A percentile compares a stretch with the other conserved stretches of the same genome.
phyloP scores from a whole-genome alignment of 2,329 filamentous ascomycete genomes.

The Pseudocercospora eumusae region DNA sequence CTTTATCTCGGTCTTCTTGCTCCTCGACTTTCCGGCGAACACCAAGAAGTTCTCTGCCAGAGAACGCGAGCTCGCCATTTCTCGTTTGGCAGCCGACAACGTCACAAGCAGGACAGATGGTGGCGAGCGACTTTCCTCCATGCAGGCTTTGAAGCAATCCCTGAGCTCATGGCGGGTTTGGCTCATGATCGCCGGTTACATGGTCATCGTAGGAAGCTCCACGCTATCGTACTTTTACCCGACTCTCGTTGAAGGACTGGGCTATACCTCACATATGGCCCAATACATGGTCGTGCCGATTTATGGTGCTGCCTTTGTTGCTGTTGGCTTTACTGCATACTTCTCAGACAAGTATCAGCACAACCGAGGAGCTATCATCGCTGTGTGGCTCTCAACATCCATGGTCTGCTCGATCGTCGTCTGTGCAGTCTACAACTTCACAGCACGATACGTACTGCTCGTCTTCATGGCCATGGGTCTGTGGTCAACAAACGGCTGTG shows the following conservation, averaged over 20 bases:
- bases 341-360: constrained; percentile 51
- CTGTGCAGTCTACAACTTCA: constrained; percentile 53
- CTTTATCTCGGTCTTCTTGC: constrained; percentile 47
- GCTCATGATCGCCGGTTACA: constrained; percentile 53
- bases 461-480: constrained; percentile 59
- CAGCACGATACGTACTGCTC: constrained; percentile 56
- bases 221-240: constrained; percentile 59
- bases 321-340: constrained; percentile 50
- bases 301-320: constrained; percentile 56
- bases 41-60: constrained; percentile 46
- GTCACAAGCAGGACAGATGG: constrained; percentile 41
- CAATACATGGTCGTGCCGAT: constrained; percentile 55
- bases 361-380: constrained; percentile 53
- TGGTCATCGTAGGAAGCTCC: constrained; percentile 53
- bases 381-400: constrained; percentile 49
- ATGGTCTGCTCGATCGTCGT: constrained; percentile 45
- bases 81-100: constrained; percentile 49
- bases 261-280: constrained; percentile 49
- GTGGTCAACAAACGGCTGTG: constrained; percentile 56
- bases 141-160: constrained; percentile 44
- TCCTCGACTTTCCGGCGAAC: constrained; percentile 54
- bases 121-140: constrained; percentile 40
- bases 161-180: constrained; percentile 52
- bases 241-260: constrained; percentile 54
- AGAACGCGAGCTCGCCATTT: constrained; percentile 49